These are phyloP conservation scores for Halocafeteria seosinensis DNA, from an alignment of 108 stramenopile species.

Conservation along the genomic window DNA sequence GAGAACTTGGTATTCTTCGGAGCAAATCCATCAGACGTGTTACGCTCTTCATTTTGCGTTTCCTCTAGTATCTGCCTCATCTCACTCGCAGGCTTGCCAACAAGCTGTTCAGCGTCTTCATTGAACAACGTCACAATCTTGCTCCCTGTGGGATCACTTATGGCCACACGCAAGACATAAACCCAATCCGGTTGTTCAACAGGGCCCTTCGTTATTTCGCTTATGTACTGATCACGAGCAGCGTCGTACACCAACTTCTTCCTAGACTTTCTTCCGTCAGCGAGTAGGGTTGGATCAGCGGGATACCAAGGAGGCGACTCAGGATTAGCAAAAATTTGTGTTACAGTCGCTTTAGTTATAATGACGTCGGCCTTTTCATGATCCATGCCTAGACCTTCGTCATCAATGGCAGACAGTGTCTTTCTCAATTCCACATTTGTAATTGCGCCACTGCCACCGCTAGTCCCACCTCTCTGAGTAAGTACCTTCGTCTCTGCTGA, in stretches of 20 bases:
- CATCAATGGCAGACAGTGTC: slow-evolving; percentile 22
- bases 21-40: not conserved
- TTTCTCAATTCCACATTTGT: slow-evolving; percentile 5
- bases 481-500: slow-evolving; percentile 15
- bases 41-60: not conserved
- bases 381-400: slow-evolving; percentile 23
- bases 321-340: slow-evolving; percentile 17
- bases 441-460: slow-evolving; percentile 6
- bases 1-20: not conserved
- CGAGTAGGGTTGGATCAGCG: slow-evolving; percentile 12
- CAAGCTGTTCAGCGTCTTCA: slow-evolving; percentile 20
- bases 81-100: slow-evolving; percentile 24
- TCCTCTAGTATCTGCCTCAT: not conserved
- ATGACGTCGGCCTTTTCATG: slow-evolving; percentile 37
- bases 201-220: slow-evolving; percentile 1
- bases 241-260: slow-evolving; percentile 9
- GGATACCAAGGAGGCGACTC: slow-evolving; percentile 39
- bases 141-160: slow-evolving; percentile 26
- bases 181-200: slow-evolving; percentile 17
- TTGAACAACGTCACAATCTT: slow-evolving; percentile 27
- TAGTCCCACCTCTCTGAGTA: slow-evolving; percentile 17
- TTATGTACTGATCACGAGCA: slow-evolving; percentile 1
- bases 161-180: slow-evolving; percentile 21
- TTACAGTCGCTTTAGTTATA: slow-evolving; percentile 26
- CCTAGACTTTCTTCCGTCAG: not conserved